Conservation (phyloP, 192 early-diverging fungal species). For the Thamnidium elegans region DNA sequence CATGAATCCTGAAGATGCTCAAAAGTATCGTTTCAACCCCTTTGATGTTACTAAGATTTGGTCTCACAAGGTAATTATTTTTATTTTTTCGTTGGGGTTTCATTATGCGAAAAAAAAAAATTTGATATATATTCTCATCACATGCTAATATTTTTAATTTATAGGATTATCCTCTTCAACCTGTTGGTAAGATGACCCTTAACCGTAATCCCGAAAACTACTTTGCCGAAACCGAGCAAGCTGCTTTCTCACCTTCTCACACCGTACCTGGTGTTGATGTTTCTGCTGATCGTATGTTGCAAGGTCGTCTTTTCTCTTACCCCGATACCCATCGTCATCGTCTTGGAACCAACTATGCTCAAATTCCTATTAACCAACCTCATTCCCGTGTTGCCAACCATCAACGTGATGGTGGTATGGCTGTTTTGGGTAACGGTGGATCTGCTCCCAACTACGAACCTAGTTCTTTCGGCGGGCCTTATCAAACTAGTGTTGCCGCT, state of each 20-base stretch:
- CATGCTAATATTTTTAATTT: not conserved
- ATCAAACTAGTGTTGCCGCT: conserved; percentile 55
- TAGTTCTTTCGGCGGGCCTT: conserved; percentile 56
- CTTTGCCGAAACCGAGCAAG: conserved; percentile 84
- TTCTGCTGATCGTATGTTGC: conserved; percentile 77
- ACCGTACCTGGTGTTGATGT: conserved; percentile 81
- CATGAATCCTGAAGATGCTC: conserved; percentile 68
- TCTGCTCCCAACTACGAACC: conserved; percentile 70
- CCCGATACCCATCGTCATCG: conserved; percentile 85
- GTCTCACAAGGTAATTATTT: conserved; percentile 55
- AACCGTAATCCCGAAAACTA: conserved; percentile 84
- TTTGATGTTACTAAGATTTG: conserved; percentile 86
- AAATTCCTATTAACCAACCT: conserved; percentile 83
- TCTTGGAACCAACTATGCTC: conserved; percentile 74
- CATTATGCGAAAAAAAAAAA: no score
- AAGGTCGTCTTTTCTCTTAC: conserved; percentile 84
- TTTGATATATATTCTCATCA: conserved; percentile 17
- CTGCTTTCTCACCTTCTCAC: conserved; percentile 74
- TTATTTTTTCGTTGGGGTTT: not conserved
- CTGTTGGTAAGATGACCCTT: conserved; percentile 74
- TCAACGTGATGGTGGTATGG: conserved; percentile 74
- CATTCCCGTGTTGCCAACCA: conserved; percentile 58
- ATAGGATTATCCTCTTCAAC: conserved; percentile 66
- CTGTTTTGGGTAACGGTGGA: conserved; percentile 60
- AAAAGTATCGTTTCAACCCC: conserved; percentile 69